These are phyloP conservation scores for Diaporthe sp. DNA, from an alignment of 2,329 filamentous ascomycete genomes.

Conservation along the genomic window DNA sequence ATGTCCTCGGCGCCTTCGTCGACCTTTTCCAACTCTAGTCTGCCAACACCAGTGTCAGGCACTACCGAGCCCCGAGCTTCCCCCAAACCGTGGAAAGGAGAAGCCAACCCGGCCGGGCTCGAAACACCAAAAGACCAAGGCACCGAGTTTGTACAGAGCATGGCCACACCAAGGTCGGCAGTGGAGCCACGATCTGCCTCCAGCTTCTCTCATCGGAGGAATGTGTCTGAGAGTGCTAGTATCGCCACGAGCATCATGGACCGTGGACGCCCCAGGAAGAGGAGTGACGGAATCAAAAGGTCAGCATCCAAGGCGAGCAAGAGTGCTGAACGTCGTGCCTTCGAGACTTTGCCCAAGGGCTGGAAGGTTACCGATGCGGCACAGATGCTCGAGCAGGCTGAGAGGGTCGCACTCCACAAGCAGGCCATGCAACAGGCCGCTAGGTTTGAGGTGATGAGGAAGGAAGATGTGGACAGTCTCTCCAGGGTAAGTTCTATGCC, in stretches of 20 bases:
- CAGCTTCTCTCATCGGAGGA: slow-evolving; percentile 57
- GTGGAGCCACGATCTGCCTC: slow-evolving; percentile 41
- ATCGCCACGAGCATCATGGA: slow-evolving; percentile 70
- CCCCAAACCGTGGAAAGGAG: slow-evolving; percentile 56
- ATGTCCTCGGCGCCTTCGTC: slow-evolving; percentile 52
- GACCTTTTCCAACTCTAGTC: slow-evolving; percentile 47
- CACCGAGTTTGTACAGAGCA: slow-evolving; percentile 37
- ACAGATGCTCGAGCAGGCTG: slow-evolving; percentile 56
- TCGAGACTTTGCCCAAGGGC: slow-evolving; percentile 70
- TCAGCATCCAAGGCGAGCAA: slow-evolving; percentile 56
- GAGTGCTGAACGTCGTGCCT: slow-evolving; percentile 65
- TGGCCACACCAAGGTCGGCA: slow-evolving; percentile 46
- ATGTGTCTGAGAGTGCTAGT: slow-evolving; percentile 66
- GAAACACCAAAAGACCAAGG: slow-evolving; percentile 43
- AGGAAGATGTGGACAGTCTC: slow-evolving; percentile 71
- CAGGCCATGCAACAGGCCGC: slow-evolving; percentile 72
- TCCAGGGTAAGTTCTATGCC: slow-evolving; percentile 62
- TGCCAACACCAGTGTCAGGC: slow-evolving; percentile 63
- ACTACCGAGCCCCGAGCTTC: slow-evolving; percentile 55
- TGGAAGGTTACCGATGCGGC: slow-evolving; percentile 64
- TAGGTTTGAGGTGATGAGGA: slow-evolving; percentile 72
- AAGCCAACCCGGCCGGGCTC: slow-evolving; percentile 40
- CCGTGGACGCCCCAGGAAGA: slow-evolving; percentile 68
- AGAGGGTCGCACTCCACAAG: slow-evolving; percentile 63
- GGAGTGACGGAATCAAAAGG: slow-evolving; percentile 54